Conservation (phyloP, 768 basidiomycete species). For the Psilocybe cubensis region DNA sequence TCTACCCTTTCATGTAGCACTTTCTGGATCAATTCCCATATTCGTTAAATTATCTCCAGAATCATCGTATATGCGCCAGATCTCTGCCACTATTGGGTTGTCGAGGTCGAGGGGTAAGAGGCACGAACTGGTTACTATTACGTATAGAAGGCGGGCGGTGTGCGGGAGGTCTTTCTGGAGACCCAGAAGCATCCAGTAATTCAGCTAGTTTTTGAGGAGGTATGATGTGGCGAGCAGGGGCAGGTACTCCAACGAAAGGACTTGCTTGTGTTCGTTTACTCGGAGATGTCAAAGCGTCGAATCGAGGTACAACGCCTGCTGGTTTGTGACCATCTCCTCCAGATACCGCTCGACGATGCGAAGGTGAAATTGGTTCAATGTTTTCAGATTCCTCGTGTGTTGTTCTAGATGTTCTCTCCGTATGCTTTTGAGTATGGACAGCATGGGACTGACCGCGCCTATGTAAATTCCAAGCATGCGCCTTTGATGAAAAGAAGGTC, state of each 20-base stretch:
- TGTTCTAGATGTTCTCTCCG: neutral
- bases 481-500: conserved; percentile 14
- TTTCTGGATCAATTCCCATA: neutral
- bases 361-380: neutral
- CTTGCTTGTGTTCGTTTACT: neutral
- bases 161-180: neutral
- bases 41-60: neutral
- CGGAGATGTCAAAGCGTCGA: neutral
- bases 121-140: conserved; percentile 8
- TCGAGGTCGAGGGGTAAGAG: conserved; percentile 20
- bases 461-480: conserved; percentile 20
- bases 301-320: neutral
- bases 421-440: neutral
- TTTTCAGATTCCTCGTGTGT: neutral
- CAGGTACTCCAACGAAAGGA: neutral
- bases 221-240: conserved; percentile 21
- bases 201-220: conserved; percentile 17
- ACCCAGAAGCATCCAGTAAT: conserved; percentile 12
- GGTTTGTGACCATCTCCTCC: conserved; percentile 16
- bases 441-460: conserved; percentile 26
- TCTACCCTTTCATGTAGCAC: neutral
- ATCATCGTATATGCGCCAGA: neutral
- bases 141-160: conserved; percentile 1
- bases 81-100: neutral
- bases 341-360: conserved; percentile 20